Evolutionary conservation across 192 early-diverging fungal species (phyloP).

Genomic region (Funneliformis geosporum): DNA sequence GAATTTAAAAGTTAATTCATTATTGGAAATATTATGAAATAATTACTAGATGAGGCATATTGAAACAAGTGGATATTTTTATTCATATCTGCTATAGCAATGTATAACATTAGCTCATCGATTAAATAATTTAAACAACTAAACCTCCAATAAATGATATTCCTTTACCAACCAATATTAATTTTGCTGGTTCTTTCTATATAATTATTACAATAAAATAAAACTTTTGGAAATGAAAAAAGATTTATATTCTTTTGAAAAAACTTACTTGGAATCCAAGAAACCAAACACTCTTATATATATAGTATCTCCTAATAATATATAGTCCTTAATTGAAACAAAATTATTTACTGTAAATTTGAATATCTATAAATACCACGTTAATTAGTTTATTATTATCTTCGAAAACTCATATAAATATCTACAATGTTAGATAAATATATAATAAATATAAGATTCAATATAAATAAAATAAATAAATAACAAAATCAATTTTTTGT

Average conservation of each 20-base stretch:
- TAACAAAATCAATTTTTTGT: neutral
- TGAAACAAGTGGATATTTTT: constrained; percentile 80
- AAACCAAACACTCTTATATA: constrained; percentile 86
- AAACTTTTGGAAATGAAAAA: neutral
- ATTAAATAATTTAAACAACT: constrained; percentile 76
- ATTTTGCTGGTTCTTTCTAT: constrained; percentile 88
- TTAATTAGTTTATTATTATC: constrained; percentile 79
- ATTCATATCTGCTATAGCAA: constrained; percentile 83
- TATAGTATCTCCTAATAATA: constrained; percentile 91
- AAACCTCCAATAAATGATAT: constrained; percentile 74
- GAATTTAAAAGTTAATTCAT: constrained; percentile 6
- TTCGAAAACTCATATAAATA: constrained; percentile 85
- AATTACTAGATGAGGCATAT: constrained; percentile 86
- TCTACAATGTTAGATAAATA: constrained; percentile 38
- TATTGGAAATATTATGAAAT: neutral
- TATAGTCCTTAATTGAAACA: constrained; percentile 81
- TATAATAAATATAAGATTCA: neutral
- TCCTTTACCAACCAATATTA: constrained; percentile 92
- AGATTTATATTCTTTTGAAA: neutral
- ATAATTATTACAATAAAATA: neutral
- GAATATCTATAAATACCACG: constrained; percentile 94
- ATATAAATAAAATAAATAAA: neutral
- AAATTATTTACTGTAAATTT: constrained; percentile 85
- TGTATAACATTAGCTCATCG: constrained; percentile 67
- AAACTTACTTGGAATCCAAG: constrained; percentile 82